phyloP scores from a whole-genome alignment of 176 grass and related monocot species.

The Triticum urartu region DNA sequence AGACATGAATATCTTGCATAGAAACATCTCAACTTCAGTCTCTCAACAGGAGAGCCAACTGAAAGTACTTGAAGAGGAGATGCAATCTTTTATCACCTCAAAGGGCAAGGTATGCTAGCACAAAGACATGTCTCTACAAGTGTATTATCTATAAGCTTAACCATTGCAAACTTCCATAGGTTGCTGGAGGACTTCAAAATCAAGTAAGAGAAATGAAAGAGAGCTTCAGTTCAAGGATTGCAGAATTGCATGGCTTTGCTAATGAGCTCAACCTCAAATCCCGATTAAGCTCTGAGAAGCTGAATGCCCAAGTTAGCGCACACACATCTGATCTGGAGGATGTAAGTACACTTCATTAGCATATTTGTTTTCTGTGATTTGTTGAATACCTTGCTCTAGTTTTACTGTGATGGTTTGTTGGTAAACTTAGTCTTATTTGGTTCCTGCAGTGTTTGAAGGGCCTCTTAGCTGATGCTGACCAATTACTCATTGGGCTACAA shows the following conservation, averaged over 20 bases:
- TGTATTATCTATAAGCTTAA: slow-evolving; percentile 1
- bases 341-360: slow-evolving; percentile 52
- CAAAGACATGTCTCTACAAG: not conserved
- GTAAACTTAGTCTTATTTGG: not conserved
- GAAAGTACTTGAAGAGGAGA: slow-evolving; percentile 57
- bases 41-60: slow-evolving; percentile 73
- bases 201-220: slow-evolving; percentile 52
- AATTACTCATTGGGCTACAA: slow-evolving; percentile 52
- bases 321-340: slow-evolving; percentile 60
- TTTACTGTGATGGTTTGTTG: not conserved
- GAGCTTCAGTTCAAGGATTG: slow-evolving; percentile 43
- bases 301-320: slow-evolving; percentile 56
- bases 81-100: slow-evolving; percentile 58
- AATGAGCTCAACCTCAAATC: slow-evolving; percentile 55
- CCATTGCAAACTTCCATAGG: slow-evolving; percentile 40
- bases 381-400: not conserved
- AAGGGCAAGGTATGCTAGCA: slow-evolving; percentile 58
- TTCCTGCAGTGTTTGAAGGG: slow-evolving; percentile 61
- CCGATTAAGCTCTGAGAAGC: slow-evolving; percentile 44
- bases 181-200: slow-evolving; percentile 52
- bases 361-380: not conserved
- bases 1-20: slow-evolving; percentile 56
- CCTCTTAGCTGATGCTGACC: slow-evolving; percentile 58
- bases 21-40: slow-evolving; percentile 60
- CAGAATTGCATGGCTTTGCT: slow-evolving; percentile 48